These are phyloP conservation scores for Entomortierella lignicola DNA, from an alignment of 192 early-diverging fungal species.

Conservation along the genomic window DNA sequence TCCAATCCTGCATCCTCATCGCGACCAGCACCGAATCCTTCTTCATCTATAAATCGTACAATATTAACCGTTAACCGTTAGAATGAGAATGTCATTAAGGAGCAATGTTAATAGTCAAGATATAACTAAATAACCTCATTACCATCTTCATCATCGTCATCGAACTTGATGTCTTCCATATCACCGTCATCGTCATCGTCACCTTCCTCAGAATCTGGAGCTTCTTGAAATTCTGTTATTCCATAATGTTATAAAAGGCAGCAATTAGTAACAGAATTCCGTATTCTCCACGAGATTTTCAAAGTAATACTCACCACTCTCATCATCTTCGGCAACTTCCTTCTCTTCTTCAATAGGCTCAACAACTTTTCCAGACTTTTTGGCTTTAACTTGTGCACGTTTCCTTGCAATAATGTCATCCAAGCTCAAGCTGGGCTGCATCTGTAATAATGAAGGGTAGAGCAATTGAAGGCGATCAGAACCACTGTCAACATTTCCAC, in stretches of 20 bases:
- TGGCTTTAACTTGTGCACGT: conserved; percentile 44
- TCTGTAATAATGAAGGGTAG: conserved; percentile 10
- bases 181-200: conserved; percentile 29
- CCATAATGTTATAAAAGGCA: too few relatives aligned
- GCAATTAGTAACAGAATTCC: conserved; percentile 10
- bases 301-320: conserved; percentile 46
- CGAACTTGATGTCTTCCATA: conserved; percentile 34
- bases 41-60: conserved; percentile 19
- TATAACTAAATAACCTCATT: not conserved
- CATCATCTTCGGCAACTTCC: conserved; percentile 44
- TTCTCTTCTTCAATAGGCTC: conserved; percentile 46
- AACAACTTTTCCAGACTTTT: conserved; percentile 53
- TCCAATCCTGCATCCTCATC: conserved; percentile 39
- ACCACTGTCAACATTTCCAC: not conserved
- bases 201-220: conserved; percentile 49
- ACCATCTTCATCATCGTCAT: conserved; percentile 49
- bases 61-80: not conserved
- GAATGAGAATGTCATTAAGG: too few relatives aligned
- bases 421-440: conserved; percentile 44
- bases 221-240: conserved; percentile 49
- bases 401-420: conserved; percentile 51
- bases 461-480: not conserved
- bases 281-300: too few relatives aligned
- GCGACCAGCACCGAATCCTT: conserved; percentile 55
- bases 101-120: too few relatives aligned